phyloP scores from a whole-genome alignment of 495 filamentous ascomycete genomes.

The Penicillium chermesinum region DNA sequence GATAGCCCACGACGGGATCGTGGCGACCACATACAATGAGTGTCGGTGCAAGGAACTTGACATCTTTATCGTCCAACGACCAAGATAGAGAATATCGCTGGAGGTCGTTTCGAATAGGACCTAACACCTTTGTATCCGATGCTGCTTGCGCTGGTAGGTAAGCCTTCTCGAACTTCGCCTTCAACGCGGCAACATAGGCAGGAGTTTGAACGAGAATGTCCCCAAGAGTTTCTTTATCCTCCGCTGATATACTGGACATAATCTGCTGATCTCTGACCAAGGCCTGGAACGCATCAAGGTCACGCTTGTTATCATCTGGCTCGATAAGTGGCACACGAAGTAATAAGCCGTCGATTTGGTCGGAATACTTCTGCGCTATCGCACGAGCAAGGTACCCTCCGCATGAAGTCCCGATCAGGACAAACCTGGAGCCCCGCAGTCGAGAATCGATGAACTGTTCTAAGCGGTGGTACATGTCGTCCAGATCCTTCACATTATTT shows the following conservation, averaged over 20 bases:
- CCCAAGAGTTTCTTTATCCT: conserved; percentile 24
- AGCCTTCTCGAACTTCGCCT: conserved; percentile 19
- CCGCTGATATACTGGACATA: conserved; percentile 19
- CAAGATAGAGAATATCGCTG: conserved; percentile 23
- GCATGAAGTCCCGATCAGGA: conserved; percentile 26
- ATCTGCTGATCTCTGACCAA: conserved; percentile 21
- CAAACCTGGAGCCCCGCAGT: conserved; percentile 21
- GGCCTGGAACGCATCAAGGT: conserved; percentile 24
- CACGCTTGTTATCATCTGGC: conserved; percentile 21
- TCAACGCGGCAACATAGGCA: conserved; percentile 21
- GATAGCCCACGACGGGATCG: conserved; percentile 26
- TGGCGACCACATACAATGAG: conserved; percentile 28
- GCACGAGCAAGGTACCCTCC: conserved; percentile 28
- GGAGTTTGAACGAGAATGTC: conserved; percentile 27
- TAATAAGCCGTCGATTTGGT: conserved; percentile 26
- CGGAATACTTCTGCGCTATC: conserved; percentile 23
- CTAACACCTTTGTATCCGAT: conserved; percentile 20
- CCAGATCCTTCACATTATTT: conserved; percentile 22
- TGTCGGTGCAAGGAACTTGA: conserved; percentile 27
- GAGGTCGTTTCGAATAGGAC: conserved; percentile 25
- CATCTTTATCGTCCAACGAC: conserved; percentile 13
- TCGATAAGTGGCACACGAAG: conserved; percentile 29
- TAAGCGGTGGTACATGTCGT: conserved; percentile 26
- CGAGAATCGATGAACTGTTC: conserved; percentile 27
- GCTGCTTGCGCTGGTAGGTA: conserved; percentile 18